These are phyloP conservation scores for Calocybe indica DNA, from an alignment of 768 basidiomycete species.

Conservation along the genomic window DNA sequence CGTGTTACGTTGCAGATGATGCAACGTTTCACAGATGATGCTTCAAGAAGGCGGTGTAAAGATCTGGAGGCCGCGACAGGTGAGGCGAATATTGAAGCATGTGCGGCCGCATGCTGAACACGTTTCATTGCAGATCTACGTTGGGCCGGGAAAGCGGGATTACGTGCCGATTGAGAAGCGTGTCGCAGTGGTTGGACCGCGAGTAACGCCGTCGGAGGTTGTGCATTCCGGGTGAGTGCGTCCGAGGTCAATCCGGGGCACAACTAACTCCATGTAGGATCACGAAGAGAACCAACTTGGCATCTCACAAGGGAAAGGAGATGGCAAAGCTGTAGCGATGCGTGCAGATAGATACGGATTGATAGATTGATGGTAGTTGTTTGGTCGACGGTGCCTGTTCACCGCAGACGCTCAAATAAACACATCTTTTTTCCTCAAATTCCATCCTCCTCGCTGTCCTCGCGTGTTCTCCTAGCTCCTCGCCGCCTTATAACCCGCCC, in stretches of 20 bases:
- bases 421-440: constrained; percentile 1
- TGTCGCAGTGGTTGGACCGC: constrained; percentile 43
- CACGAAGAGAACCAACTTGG: constrained; percentile 61
- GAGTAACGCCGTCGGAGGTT: constrained; percentile 56
- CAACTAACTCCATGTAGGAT: constrained; percentile 33
- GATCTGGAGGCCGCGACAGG: constrained; percentile 89
- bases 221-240: constrained; percentile 70
- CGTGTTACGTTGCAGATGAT: constrained; percentile 4
- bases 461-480: constrained; percentile 16
- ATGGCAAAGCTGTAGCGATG: constrained; percentile 33
- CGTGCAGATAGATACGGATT: not conserved
- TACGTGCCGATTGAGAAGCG: constrained; percentile 67
- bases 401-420: not conserved
- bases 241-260: constrained; percentile 1
- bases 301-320: constrained; percentile 50
- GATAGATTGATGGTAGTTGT: constrained; percentile 2
- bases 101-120: not conserved
- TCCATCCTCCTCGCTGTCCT: constrained; percentile 19
- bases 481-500: constrained; percentile 22
- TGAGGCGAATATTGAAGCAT: constrained; percentile 21
- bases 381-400: not conserved
- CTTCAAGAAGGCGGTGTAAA: constrained; percentile 83
- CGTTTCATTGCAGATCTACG: constrained; percentile 54
- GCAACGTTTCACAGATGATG: constrained; percentile 67
- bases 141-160: constrained; percentile 68